phyloP scores from a whole-genome alignment of 1,139 yeast genomes.

The Pneumocystis wakefieldiae region DNA sequence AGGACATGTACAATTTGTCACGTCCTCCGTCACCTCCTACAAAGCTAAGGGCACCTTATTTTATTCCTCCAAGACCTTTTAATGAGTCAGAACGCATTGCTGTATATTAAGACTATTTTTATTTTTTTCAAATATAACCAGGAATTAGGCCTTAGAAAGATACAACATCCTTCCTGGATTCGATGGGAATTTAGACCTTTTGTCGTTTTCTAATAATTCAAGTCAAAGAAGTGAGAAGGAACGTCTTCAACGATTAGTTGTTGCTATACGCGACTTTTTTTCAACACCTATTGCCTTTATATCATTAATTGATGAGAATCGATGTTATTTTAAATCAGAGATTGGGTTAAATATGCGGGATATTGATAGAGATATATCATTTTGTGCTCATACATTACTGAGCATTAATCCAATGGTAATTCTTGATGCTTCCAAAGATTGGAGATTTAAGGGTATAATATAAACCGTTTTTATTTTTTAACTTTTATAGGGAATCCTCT shows the following conservation, averaged over 20 bases:
- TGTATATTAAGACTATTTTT: background rate
- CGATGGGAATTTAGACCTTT: background rate
- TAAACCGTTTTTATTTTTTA: background rate
- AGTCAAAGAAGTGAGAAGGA: background rate
- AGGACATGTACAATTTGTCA: conserved; percentile 9
- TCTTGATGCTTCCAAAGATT: conserved; percentile 13
- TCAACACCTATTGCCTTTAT: background rate
- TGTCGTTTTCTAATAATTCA: background rate
- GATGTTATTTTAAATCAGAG: background rate
- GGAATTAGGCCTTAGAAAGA: background rate
- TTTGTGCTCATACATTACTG: conserved; percentile 15
- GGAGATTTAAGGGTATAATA: conserved; percentile 12
- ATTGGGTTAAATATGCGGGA: background rate
- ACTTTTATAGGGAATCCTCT: conserved; percentile 11
- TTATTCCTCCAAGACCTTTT: conserved; percentile 11
- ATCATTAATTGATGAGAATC: background rate
- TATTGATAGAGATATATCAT: conserved; percentile 9
- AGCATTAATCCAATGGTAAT: conserved; percentile 13
- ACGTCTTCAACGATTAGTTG: background rate
- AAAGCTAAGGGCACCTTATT: conserved; percentile 5
- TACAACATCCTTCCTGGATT: background rate
- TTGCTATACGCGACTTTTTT: background rate
- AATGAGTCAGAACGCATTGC: conserved; percentile 8
- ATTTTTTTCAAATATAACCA: background rate
- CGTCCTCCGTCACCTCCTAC: conserved; percentile 10